These are phyloP conservation scores for Aschersonia sp. DNA, from an alignment of 2,329 filamentous ascomycete species.

Conservation along the genomic window DNA sequence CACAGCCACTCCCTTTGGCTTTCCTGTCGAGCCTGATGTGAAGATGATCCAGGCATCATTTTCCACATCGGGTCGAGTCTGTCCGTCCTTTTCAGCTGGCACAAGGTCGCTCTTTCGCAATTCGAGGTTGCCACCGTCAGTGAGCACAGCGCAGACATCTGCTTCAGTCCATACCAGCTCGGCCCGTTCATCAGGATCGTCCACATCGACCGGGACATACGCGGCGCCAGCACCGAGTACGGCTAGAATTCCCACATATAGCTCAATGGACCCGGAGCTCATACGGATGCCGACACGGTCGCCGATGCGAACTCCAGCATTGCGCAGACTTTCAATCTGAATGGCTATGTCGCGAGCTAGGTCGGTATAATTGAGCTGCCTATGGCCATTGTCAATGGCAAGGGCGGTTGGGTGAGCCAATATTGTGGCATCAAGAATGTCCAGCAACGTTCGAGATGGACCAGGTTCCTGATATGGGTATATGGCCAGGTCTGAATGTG, in stretches of 20 bases:
- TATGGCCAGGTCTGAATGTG: conserved; percentile 1
- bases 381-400: conserved; percentile 6
- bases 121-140: conserved; percentile 5
- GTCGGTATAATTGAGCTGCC: conserved; percentile 2
- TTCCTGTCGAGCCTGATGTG: conserved; percentile 9
- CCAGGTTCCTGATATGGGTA: conserved; percentile 1
- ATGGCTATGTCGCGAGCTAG: conserved; percentile 1
- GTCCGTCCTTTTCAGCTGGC: not conserved
- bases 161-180: conserved; percentile 7
- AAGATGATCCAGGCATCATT: conserved; percentile 11
- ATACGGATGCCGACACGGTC: conserved; percentile 7
- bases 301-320: conserved; percentile 4
- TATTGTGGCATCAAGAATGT: conserved; percentile 5
- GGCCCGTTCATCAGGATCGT: conserved; percentile 8
- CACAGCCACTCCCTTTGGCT: conserved; percentile 10
- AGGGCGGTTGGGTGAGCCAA: conserved; percentile 1
- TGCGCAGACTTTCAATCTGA: not conserved
- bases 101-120: not conserved
- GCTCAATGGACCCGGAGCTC: conserved; percentile 6
- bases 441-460: conserved; percentile 7
- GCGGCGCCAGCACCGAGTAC: conserved; percentile 6
- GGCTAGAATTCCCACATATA: conserved; percentile 7
- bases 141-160: conserved; percentile 5
- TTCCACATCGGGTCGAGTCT: conserved; percentile 1
- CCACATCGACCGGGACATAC: conserved; percentile 9